phyloP scores from a whole-genome alignment of 2,329 filamentous ascomycete genomes.

The Pestalotiopsis sp. region DNA sequence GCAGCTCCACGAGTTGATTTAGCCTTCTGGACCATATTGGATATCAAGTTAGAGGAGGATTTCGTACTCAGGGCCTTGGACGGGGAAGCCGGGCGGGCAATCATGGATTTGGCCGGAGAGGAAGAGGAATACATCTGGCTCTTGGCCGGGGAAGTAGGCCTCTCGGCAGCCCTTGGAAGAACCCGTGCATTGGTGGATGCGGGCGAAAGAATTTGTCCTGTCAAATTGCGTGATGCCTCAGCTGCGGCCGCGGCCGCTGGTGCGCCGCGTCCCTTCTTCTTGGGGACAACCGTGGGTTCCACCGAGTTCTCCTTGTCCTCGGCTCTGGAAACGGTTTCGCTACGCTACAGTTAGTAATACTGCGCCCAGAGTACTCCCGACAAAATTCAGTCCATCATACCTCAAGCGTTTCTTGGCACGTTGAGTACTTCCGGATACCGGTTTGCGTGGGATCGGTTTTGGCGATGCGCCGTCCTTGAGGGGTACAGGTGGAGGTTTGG shows the following conservation, averaged over 20 bases:
- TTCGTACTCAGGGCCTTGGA: constrained; percentile 54
- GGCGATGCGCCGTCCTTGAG: constrained; percentile 48
- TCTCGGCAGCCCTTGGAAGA: background rate
- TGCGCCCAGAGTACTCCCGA: constrained; percentile 10
- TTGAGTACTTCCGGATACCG: constrained; percentile 28
- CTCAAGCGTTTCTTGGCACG: constrained; percentile 51
- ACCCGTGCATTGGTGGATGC: constrained; percentile 80
- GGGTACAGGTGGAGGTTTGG: constrained; percentile 48
- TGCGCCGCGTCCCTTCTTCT: constrained; percentile 62
- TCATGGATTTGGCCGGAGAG: constrained; percentile 60
- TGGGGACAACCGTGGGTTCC: constrained; percentile 63
- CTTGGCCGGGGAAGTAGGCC: constrained; percentile 40
- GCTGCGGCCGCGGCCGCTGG: constrained; percentile 38
- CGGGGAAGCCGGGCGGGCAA: constrained; percentile 63
- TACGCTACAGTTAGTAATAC: constrained; percentile 34
- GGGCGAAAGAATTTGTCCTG: constrained; percentile 74
- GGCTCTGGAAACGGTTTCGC: constrained; percentile 62
- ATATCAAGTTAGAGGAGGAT: constrained; percentile 45
- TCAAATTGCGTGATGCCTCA: constrained; percentile 42
- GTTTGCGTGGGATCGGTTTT: constrained; percentile 38
- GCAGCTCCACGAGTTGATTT: constrained; percentile 52
- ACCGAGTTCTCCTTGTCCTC: constrained; percentile 77
- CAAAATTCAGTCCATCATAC: constrained; percentile 38
- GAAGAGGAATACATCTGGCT: constrained; percentile 46
- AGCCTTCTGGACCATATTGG: constrained; percentile 63